These are phyloP conservation scores for Globisporangium spinosum DNA, from an alignment of 352 stramenopile species.

Conservation along the genomic window DNA sequence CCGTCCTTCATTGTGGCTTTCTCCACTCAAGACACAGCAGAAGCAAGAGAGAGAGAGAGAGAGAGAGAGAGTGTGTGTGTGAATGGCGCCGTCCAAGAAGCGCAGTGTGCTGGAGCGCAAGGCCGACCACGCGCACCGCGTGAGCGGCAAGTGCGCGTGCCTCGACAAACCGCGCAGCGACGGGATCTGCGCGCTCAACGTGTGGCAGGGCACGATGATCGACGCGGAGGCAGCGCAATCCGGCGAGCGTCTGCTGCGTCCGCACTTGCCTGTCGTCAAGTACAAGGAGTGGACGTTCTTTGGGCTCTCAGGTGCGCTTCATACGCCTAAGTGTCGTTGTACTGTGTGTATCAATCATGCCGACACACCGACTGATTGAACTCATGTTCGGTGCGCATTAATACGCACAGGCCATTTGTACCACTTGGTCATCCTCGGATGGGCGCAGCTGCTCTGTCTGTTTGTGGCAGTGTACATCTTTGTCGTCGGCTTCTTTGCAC, in stretches of 20 bases:
- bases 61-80: neutral
- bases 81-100: slow-evolving; percentile 36
- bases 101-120: slow-evolving; percentile 27
- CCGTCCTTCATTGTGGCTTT: neutral
- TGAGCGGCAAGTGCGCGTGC: slow-evolving; percentile 27
- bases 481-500: slow-evolving; percentile 42
- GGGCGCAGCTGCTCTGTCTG: slow-evolving; percentile 38
- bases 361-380: neutral
- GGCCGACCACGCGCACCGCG: slow-evolving; percentile 1
- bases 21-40: neutral
- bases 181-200: slow-evolving; percentile 45
- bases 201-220: slow-evolving; percentile 54
- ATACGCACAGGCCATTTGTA: slow-evolving; percentile 35
- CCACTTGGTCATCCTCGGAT: slow-evolving; percentile 44
- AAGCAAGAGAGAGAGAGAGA: neutral
- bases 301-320: slow-evolving; percentile 29
- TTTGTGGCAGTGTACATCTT: slow-evolving; percentile 47
- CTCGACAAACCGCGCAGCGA: slow-evolving; percentile 22
- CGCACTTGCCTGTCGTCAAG: slow-evolving; percentile 41
- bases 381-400: neutral
- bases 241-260: slow-evolving; percentile 31
- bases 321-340: neutral
- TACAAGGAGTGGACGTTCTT: slow-evolving; percentile 40
- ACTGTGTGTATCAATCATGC: no score
- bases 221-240: slow-evolving; percentile 25